A percentile compares a stretch with the other conserved stretches of the same genome.
These are phyloP conservation scores for Entomortierella lignicola DNA, from an alignment of 192 early-diverging fungal species.

Conservation along the genomic window DNA sequence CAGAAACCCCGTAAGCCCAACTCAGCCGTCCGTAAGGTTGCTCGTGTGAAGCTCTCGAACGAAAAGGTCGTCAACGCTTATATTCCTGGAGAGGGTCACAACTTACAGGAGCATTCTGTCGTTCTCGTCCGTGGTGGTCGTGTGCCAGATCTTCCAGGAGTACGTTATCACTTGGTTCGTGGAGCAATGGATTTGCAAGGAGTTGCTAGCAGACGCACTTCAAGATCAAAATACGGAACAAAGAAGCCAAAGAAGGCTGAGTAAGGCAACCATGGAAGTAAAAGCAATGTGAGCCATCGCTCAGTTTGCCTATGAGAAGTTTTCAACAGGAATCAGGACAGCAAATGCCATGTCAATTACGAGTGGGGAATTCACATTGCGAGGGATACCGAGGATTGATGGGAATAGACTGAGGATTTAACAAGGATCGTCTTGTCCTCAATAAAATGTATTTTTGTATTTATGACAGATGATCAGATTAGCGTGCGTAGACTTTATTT, in stretches of 20 bases:
- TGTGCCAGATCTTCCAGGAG: conserved; percentile 97
- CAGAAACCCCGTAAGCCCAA: conserved; percentile 99
- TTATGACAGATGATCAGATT: background rate
- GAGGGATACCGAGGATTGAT: background rate
- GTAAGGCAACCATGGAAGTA: background rate
- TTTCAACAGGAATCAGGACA: background rate
- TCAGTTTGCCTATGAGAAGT: background rate
- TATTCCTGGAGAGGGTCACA: conserved; percentile 99
- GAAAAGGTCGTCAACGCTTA: conserved; percentile 93
- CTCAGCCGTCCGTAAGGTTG: conserved; percentile 95
- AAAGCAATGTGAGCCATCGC: background rate
- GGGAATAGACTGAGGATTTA: background rate
- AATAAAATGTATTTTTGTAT: conserved; percentile 1
- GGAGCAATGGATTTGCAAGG: conserved; percentile 96
- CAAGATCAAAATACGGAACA: conserved; percentile 94
- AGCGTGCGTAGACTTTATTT: no score
- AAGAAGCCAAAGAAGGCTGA: conserved; percentile 73
- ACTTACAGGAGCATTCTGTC: conserved; percentile 97
- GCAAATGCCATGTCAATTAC: background rate
- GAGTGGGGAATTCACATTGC: background rate
- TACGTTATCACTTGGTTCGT: conserved; percentile 92
- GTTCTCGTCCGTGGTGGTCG: conserved; percentile 95
- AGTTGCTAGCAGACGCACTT: conserved; percentile 83
- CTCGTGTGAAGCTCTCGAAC: conserved; percentile 91
- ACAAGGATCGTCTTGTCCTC: background rate